These are phyloP conservation scores for Neurospora tetrasperma DNA, from an alignment of 495 filamentous ascomycete species.

Conservation along the genomic window DNA sequence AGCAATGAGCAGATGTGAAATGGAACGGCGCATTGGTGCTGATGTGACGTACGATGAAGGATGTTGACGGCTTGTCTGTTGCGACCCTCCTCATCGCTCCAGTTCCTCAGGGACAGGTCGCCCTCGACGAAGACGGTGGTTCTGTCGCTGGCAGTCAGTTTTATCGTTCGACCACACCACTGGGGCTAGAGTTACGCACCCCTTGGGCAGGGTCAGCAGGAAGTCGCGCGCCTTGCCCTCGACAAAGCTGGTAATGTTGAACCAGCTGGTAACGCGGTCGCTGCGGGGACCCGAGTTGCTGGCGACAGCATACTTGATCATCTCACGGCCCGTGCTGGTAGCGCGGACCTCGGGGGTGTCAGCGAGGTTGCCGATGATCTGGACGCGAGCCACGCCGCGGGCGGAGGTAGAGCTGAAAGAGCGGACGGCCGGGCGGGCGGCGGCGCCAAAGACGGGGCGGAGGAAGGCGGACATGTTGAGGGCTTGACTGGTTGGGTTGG, in stretches of 20 bases:
- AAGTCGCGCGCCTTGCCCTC: conserved; percentile 54
- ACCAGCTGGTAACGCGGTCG: conserved; percentile 67
- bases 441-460: conserved; percentile 27
- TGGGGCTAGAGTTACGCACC: conserved; percentile 44
- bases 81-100: conserved; percentile 55
- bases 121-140: conserved; percentile 65
- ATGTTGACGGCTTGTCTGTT: conserved; percentile 47
- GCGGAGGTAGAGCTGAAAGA: conserved; percentile 44
- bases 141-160: conserved; percentile 28
- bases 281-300: conserved; percentile 46
- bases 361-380: conserved; percentile 66
- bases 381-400: conserved; percentile 53
- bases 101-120: conserved; percentile 52
- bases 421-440: conserved; percentile 32
- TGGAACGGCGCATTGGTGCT: neutral
- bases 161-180: neutral
- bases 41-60: conserved; percentile 53
- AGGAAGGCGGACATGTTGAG: conserved; percentile 34
- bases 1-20: conserved; percentile 1
- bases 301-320: conserved; percentile 58
- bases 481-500: neutral
- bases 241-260: conserved; percentile 56
- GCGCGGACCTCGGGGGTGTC: conserved; percentile 56
- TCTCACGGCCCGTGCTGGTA: conserved; percentile 54
- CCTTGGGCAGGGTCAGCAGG: conserved; percentile 59